Evolutionary conservation across 1,139 yeast genomes (phyloP).

Genomic region (Zhuliangozyma blackwelliae): DNA sequence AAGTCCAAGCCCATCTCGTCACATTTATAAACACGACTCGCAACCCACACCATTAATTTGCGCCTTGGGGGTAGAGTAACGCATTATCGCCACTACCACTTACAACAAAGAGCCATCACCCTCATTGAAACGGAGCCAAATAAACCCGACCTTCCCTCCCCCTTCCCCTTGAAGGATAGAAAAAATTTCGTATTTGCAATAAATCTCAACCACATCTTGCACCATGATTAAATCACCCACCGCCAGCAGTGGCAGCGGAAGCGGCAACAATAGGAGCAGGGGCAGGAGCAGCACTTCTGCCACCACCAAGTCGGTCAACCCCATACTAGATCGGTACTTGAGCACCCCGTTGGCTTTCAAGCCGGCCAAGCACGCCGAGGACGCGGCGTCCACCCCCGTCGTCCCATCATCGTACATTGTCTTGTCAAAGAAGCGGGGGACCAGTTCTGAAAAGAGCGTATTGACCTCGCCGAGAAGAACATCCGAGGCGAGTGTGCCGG

Average conservation of each 20-base stretch:
- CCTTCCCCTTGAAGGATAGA: no score
- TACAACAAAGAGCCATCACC: no score
- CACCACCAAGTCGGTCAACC: slow-evolving; percentile 16
- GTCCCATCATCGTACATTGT: slow-evolving; percentile 23
- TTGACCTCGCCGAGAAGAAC: background rate
- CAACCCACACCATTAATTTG: no score
- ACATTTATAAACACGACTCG: no score
- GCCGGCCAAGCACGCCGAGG: slow-evolving; percentile 43
- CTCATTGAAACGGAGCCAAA: no score
- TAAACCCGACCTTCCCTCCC: no score
- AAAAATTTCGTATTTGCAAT: no score
- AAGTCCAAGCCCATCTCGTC: no score
- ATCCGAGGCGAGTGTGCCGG: background rate
- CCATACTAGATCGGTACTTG: slow-evolving; percentile 55
- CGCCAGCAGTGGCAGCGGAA: background rate
- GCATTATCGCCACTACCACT: no score
- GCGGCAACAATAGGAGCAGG: background rate
- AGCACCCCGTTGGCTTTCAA: slow-evolving; percentile 58
- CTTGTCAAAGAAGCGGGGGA: slow-evolving; percentile 21
- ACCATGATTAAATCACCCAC: background rate
- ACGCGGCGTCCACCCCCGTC: slow-evolving; percentile 10
- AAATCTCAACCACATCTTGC: no score
- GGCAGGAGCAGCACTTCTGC: background rate
- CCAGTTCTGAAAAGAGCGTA: background rate
- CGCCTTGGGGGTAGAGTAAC: no score